Evolutionary conservation across 108 stramenopile genomes (phyloP), one percentile per base, ranked within the genome.

Genomic region (Skeletonema costatum): DNA sequence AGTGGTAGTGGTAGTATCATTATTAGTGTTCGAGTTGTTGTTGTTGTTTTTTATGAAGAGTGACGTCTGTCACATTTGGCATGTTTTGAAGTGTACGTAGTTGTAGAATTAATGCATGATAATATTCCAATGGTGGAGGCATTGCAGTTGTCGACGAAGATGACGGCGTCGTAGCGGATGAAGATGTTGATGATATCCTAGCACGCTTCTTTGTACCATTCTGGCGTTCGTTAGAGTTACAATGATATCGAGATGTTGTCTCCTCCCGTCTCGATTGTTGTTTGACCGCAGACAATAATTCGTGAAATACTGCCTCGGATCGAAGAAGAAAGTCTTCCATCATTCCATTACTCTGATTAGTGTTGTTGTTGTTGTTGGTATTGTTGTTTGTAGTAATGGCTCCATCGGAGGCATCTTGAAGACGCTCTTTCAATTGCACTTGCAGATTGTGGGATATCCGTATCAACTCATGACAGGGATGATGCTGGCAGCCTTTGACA

Each of bases 321-420:
- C 71, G 66, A 12, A 48, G 69, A 19, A 85, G 50, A 66, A 85
- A 85, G 60, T 73, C 72, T 82, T 77, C 84, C 31, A 69, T 58
- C 14, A 51, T 60, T 59, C 65, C 84, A 48, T 73, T 19, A 2
- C 25, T 25, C 25, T 25, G 25, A 25, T 25, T 25, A 25, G 25
- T 13, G 66, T 67, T 51, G 39, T 44, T 44, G 14, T 13, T 44
- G 42, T 13, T 44, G 42, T 44, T 44, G 10, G 39, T 10, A 9
- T 41, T 41, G 10, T 8, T 11, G 21, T 5, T 39, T 60, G 46
- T 73, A 10, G 1, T 9, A 6, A 73, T 25, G 31, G 62, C 63
- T 42, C 78, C 80, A 62, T 73, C 60, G 11, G 80, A 81, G 21
- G 80, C 84, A 78, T 85, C 84, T 36, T 50, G 63, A 25, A 85